Conservation (phyloP, 805 yeast genomes). For the Zygoascus biomembranicola region DNA sequence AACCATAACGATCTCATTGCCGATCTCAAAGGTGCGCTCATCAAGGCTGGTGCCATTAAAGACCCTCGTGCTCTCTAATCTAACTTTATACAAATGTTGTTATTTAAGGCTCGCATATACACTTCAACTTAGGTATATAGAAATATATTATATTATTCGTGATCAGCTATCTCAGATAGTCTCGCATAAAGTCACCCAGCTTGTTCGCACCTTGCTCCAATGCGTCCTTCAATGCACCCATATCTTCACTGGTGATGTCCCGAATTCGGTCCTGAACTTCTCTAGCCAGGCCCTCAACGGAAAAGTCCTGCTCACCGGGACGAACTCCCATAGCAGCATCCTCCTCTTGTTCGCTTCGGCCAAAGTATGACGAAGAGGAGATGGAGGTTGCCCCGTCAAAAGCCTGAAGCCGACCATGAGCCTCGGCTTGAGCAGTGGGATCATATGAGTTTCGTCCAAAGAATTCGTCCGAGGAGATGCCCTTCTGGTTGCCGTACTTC, state of each 20-base stretch:
- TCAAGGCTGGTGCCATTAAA: slow-evolving; percentile 15
- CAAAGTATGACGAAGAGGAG: slow-evolving; percentile 88
- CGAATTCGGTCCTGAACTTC: slow-evolving; percentile 62
- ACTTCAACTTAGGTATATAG: background rate
- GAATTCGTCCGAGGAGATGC: slow-evolving; percentile 89
- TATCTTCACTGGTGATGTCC: slow-evolving; percentile 78
- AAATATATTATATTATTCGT: background rate
- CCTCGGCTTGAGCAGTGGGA: slow-evolving; percentile 69
- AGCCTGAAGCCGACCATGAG: slow-evolving; percentile 66
- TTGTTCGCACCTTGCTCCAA: slow-evolving; percentile 91
- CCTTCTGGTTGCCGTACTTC: slow-evolving; percentile 84
- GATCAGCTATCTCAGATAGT: slow-evolving; percentile 48
- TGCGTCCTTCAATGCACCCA: slow-evolving; percentile 82
- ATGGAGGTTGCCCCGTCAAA: slow-evolving; percentile 85
- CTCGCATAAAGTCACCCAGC: slow-evolving; percentile 77
- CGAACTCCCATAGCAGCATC: slow-evolving; percentile 23
- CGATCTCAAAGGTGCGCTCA: slow-evolving; percentile 69
- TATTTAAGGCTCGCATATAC: background rate
- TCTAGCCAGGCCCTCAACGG: slow-evolving; percentile 48
- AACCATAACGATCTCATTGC: slow-evolving; percentile 67
- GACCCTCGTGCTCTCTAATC: background rate
- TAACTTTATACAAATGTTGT: background rate
- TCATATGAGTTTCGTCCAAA: slow-evolving; percentile 86
- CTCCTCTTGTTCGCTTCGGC: slow-evolving; percentile 58
- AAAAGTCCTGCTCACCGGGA: slow-evolving; percentile 27